Evolutionary conservation across 768 basidiomycete species (phyloP).

Genomic region (Punctularia strigosozonata): DNA sequence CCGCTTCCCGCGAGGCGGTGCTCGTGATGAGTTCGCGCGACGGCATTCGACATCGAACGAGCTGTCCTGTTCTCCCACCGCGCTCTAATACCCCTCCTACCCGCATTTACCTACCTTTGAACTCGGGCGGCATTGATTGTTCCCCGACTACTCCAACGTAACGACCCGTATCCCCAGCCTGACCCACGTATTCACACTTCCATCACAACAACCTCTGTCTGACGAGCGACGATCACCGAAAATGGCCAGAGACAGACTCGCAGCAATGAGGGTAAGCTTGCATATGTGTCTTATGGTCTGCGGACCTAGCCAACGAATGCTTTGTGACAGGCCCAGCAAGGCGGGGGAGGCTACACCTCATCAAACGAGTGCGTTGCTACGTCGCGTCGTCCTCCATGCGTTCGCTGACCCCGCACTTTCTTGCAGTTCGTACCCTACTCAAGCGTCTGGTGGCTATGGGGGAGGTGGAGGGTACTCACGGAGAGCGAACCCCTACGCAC

Average conservation of each 20-base stretch:
- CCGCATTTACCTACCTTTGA: neutral
- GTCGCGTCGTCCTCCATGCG: conserved; percentile 3
- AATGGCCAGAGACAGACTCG: conserved; percentile 19
- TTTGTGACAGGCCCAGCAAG: conserved; percentile 50
- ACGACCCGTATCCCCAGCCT: neutral
- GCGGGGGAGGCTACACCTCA: conserved; percentile 30
- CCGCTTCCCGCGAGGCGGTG: no score
- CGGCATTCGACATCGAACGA: neutral
- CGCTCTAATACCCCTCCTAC: neutral
- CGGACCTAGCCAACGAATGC: conserved; percentile 6
- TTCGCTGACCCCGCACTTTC: neutral
- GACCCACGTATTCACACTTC: neutral
- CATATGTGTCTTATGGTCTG: conserved; percentile 4
- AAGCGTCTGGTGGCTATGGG: conserved; percentile 32
- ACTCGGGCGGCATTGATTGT: neutral
- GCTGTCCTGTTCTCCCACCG: neutral
- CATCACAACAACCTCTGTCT: no score
- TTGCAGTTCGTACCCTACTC: conserved; percentile 51
- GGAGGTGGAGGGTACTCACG: conserved; percentile 16
- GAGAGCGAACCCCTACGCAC: conserved; percentile 52
- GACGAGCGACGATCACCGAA: no score
- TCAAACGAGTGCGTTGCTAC: conserved; percentile 6
- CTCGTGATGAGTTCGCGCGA: neutral
- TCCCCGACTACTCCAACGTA: no score
- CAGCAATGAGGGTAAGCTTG: conserved; percentile 20